These are phyloP conservation scores for Aspergillus phoenicis DNA, from an alignment of 2,329 filamentous ascomycete genomes.

Conservation along the genomic window DNA sequence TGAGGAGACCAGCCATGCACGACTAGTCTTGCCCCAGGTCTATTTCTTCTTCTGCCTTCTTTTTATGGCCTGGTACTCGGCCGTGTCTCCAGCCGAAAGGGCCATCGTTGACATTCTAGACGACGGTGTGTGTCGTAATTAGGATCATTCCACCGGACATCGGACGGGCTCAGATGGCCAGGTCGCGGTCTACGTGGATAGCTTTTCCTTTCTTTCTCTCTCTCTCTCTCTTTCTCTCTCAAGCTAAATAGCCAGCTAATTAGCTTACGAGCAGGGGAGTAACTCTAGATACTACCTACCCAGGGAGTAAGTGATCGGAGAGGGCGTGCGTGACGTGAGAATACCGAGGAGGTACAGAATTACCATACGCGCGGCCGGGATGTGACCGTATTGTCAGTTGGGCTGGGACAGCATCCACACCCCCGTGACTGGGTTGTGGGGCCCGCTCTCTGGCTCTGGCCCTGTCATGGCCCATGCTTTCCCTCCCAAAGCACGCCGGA, in stretches of 20 bases:
- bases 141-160: too few species aligned
- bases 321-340: background rate
- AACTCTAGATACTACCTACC: background rate
- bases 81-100: background rate
- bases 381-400: slow-evolving; percentile 11
- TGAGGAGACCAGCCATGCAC: background rate
- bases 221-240: background rate
- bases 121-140: too few species aligned
- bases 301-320: background rate
- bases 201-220: too few species aligned
- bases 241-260: background rate
- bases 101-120: background rate
- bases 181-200: too few species aligned
- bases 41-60: background rate
- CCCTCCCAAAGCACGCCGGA: slow-evolving; percentile 7
- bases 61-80: background rate
- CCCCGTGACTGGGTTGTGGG: slow-evolving; percentile 21
- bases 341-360: slow-evolving; percentile 1
- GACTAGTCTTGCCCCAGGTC: background rate
- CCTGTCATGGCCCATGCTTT: slow-evolving; percentile 28
- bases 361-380: slow-evolving; percentile 5
- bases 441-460: slow-evolving; percentile 17
- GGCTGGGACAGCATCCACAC: background rate
- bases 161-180: too few species aligned
- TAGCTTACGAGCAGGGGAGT: background rate